Evolutionary conservation across 352 stramenopile species (phyloP).

Genomic region (Phytopythium kandeliae): DNA sequence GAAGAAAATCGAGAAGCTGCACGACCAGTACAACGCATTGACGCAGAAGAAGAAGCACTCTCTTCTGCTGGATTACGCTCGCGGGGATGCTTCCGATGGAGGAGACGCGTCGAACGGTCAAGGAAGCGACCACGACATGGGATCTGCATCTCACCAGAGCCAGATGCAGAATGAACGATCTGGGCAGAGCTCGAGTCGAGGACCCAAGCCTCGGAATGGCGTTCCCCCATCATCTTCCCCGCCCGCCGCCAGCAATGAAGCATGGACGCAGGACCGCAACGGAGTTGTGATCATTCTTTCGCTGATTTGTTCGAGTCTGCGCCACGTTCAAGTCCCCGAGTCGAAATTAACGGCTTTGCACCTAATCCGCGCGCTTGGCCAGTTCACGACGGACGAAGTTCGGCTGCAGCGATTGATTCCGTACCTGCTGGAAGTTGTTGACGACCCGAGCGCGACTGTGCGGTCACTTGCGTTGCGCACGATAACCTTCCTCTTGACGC

Average conservation of each 20-base stretch:
- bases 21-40: slow-evolving; percentile 75
- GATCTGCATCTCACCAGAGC: not conserved
- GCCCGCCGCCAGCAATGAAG: slow-evolving; percentile 3
- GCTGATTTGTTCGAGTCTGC: slow-evolving; percentile 77
- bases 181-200: not conserved
- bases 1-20: slow-evolving; percentile 81
- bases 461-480: slow-evolving; percentile 87
- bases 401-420: slow-evolving; percentile 93
- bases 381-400: slow-evolving; percentile 91
- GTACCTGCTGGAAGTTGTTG: slow-evolving; percentile 90
- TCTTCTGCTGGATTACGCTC: slow-evolving; percentile 51
- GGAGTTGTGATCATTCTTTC: slow-evolving; percentile 85
- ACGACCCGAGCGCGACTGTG: slow-evolving; percentile 90
- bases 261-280: slow-evolving; percentile 61
- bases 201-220: slow-evolving; percentile 4
- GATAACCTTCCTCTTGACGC: slow-evolving; percentile 85
- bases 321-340: slow-evolving; percentile 79
- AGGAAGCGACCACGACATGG: not conserved
- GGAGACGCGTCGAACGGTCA: slow-evolving; percentile 9
- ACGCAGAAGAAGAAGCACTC: slow-evolving; percentile 76
- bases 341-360: slow-evolving; percentile 90
- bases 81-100: slow-evolving; percentile 28
- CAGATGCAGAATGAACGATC: not conserved
- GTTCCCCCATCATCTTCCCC: slow-evolving; percentile 5
- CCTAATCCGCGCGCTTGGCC: slow-evolving; percentile 85